Evolutionary conservation across 2,329 filamentous ascomycete species (phyloP).

Genomic region (Phoma sp.): DNA sequence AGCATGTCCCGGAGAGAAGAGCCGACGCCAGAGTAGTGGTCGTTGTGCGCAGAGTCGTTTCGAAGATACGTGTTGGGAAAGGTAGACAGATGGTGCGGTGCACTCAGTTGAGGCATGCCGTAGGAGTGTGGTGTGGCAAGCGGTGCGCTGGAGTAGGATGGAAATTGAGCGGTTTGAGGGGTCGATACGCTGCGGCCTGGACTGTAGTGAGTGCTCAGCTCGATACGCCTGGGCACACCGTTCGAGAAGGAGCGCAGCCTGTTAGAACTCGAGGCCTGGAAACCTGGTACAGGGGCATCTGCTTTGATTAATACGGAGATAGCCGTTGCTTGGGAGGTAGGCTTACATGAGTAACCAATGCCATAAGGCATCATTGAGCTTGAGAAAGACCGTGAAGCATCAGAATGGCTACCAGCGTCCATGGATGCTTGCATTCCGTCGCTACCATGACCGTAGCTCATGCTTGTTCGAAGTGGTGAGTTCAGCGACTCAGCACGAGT

Average conservation of each 20-base stretch:
- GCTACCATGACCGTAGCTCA: constrained; percentile 49
- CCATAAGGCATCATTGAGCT: constrained; percentile 49
- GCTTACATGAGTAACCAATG: constrained; percentile 48
- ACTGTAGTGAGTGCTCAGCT: constrained; percentile 50
- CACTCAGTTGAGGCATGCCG: constrained; percentile 48
- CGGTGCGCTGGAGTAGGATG: constrained; percentile 49
- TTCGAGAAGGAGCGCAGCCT: constrained; percentile 51
- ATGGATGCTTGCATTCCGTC: constrained; percentile 36
- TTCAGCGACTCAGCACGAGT: constrained; percentile 52
- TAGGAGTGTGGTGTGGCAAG: constrained; percentile 47
- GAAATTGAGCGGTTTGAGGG: constrained; percentile 50
- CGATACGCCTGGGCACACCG: constrained; percentile 48
- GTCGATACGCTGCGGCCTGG: constrained; percentile 43
- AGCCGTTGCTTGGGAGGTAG: background rate
- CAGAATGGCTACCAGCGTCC: constrained; percentile 33
- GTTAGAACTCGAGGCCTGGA: constrained; percentile 46
- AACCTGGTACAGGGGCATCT: constrained; percentile 50
- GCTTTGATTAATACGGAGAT: constrained; percentile 21
- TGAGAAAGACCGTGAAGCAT: constrained; percentile 36
- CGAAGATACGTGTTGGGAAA: constrained; percentile 49
- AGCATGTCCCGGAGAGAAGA: constrained; percentile 47
- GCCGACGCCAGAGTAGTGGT: constrained; percentile 44
- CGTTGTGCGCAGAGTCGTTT: constrained; percentile 43
- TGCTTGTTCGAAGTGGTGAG: constrained; percentile 55
- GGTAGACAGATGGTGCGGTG: constrained; percentile 48